A percentile compares a stretch with the other conserved stretches of the same genome.
Evolutionary conservation across 1,139 yeast genomes (phyloP).

Genomic region (Diutina scorzettiae): DNA sequence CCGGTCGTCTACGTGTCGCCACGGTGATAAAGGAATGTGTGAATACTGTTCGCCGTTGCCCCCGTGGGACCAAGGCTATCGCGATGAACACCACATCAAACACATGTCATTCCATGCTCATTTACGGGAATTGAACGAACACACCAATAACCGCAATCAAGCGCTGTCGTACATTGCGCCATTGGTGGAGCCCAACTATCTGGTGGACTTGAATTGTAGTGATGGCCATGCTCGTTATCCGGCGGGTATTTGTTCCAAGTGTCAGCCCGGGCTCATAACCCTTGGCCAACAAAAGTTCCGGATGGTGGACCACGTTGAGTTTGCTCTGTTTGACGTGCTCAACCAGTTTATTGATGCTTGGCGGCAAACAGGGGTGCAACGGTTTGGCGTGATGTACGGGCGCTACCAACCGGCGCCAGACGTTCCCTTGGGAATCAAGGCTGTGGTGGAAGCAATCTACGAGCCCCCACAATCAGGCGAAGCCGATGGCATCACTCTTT

Average conservation of each 20-base stretch:
- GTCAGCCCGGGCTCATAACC: slow-evolving; percentile 94
- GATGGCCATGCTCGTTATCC: slow-evolving; percentile 93
- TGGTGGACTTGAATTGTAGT: slow-evolving; percentile 51
- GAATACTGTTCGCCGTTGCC: slow-evolving; percentile 94
- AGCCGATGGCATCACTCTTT: slow-evolving; percentile 68
- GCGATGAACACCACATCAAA: slow-evolving; percentile 66
- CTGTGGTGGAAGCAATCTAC: slow-evolving; percentile 84
- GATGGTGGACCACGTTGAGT: slow-evolving; percentile 96
- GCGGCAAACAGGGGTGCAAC: slow-evolving; percentile 81
- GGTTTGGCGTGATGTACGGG: slow-evolving; percentile 82
- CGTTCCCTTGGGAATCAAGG: slow-evolving; percentile 88
- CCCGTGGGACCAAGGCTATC: slow-evolving; percentile 82
- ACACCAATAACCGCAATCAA: slow-evolving; percentile 41
- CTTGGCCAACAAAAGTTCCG: slow-evolving; percentile 82
- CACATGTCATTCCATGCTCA: slow-evolving; percentile 84
- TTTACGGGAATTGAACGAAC: slow-evolving; percentile 57
- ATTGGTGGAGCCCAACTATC: slow-evolving; percentile 57
- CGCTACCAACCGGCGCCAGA: slow-evolving; percentile 63
- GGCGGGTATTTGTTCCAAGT: slow-evolving; percentile 87
- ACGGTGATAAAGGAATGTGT: slow-evolving; percentile 93
- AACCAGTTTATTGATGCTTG: slow-evolving; percentile 82
- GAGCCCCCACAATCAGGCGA: slow-evolving; percentile 90
- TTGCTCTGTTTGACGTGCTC: slow-evolving; percentile 59
- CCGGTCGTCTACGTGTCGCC: slow-evolving; percentile 61
- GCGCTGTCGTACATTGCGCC: slow-evolving; percentile 69